Conservation (phyloP, 768 basidiomycete species). For the Calocybe gangraenosa region DNA sequence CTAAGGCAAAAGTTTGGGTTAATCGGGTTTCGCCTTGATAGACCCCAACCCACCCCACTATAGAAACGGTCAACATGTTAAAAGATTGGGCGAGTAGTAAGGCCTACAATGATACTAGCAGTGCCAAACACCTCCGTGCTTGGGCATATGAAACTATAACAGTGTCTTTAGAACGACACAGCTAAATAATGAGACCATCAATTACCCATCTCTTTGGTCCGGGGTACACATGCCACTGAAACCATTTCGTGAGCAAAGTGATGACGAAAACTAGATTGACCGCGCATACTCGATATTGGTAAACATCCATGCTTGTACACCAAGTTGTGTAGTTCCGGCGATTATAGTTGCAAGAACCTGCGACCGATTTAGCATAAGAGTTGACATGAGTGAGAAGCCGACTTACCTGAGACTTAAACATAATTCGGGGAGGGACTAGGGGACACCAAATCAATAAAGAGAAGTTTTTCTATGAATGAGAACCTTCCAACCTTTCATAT, state of each 20-base stretch:
- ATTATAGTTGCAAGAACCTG: conserved; percentile 54
- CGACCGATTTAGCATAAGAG: conserved; percentile 6
- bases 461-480: conserved; percentile 21
- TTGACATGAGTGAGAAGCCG: no score
- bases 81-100: background rate
- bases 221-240: conserved; percentile 43
- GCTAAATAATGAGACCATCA: conserved; percentile 2
- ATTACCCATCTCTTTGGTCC: conserved; percentile 39
- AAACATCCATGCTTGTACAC: conserved; percentile 66
- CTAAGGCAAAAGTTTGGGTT: conserved; percentile 23
- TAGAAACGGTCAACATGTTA: conserved; percentile 13
- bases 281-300: conserved; percentile 35
- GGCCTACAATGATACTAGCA: conserved; percentile 54
- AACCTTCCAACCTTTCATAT: conserved; percentile 43
- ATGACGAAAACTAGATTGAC: conserved; percentile 2
- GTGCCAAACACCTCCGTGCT: conserved; percentile 49
- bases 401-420: conserved; percentile 34
- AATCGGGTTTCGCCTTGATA: background rate
- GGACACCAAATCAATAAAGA: conserved; percentile 54
- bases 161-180: background rate
- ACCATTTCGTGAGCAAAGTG: background rate
- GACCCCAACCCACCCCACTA: conserved; percentile 15
- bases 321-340: conserved; percentile 63
- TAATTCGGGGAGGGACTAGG: conserved; percentile 50
- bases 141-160: conserved; percentile 44